Evolutionary conservation across 2,329 filamentous ascomycete genomes (phyloP).

Genomic region (Ploettnerulaceae sp.): DNA sequence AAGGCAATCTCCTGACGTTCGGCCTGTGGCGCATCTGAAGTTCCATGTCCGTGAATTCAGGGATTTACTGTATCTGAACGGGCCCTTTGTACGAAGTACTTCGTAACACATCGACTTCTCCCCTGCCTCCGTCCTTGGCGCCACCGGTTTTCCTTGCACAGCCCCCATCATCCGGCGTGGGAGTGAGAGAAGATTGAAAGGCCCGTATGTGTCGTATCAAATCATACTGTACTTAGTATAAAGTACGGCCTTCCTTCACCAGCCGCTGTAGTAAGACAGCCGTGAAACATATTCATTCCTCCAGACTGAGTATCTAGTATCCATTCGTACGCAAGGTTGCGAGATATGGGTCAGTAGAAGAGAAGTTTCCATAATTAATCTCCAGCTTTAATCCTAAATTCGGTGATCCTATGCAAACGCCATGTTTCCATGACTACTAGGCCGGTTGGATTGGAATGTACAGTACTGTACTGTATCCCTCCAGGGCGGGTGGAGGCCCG

Average conservation of each 20-base stretch:
- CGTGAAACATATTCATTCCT: background rate
- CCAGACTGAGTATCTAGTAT: no score
- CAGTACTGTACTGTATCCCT: no score
- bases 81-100: no score
- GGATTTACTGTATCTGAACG: background rate
- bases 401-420: no score
- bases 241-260: no score
- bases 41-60: background rate
- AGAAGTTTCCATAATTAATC: background rate
- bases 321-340: background rate
- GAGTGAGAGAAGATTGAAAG: background rate
- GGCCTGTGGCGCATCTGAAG: background rate
- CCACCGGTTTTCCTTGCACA: background rate
- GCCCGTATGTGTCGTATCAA: conserved; percentile 3
- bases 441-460: no score
- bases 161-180: background rate
- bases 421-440: no score
- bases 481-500: no score
- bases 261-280: background rate
- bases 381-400: background rate
- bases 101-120: no score
- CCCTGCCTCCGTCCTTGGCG: background rate
- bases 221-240: no score
- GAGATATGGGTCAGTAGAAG: background rate
- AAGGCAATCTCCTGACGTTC: background rate